A percentile compares a stretch with the other conserved stretches of the same genome.
Conservation (phyloP, 78 protist genomes). For the Andalucia godoyi region DNA sequence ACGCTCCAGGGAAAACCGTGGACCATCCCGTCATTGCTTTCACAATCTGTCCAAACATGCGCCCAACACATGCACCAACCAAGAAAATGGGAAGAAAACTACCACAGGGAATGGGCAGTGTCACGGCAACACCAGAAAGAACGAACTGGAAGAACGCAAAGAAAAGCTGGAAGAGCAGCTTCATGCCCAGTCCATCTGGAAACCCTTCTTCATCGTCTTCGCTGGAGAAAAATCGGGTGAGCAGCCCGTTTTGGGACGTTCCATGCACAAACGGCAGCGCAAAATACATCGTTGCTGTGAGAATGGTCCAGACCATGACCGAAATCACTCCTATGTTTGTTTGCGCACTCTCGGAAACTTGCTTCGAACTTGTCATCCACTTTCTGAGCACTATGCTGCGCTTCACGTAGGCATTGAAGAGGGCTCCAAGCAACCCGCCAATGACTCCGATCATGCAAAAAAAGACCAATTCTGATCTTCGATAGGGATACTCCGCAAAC, state of each 20-base stretch:
- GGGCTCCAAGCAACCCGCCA: constrained; percentile 41
- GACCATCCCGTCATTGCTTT: constrained; percentile 15
- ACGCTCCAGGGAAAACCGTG: constrained; percentile 45
- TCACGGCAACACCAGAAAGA: constrained; percentile 26
- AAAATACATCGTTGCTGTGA: no score
- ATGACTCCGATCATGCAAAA: constrained; percentile 38
- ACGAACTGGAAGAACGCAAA: not conserved
- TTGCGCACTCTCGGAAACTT: no score
- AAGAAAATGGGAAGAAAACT: constrained; percentile 53
- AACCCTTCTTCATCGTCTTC: no score
- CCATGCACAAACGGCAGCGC: no score
- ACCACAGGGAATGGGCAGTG: constrained; percentile 54
- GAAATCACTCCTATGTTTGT: no score
- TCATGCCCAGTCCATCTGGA: not conserved
- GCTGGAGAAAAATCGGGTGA: no score
- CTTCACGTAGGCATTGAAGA: no score
- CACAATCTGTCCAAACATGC: constrained; percentile 48
- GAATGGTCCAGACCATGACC: no score
- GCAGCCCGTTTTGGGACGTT: no score
- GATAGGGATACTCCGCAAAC: not conserved
- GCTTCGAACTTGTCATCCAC: no score
- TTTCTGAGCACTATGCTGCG: not conserved
- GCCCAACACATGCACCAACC: constrained; percentile 56
- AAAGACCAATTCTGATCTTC: not conserved
- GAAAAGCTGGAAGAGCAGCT: not conserved